Evolutionary conservation across 2,329 filamentous ascomycete genomes (phyloP), one percentile per base, ranked within the genome.

Genomic region (Huntiella bhutanensis): DNA sequence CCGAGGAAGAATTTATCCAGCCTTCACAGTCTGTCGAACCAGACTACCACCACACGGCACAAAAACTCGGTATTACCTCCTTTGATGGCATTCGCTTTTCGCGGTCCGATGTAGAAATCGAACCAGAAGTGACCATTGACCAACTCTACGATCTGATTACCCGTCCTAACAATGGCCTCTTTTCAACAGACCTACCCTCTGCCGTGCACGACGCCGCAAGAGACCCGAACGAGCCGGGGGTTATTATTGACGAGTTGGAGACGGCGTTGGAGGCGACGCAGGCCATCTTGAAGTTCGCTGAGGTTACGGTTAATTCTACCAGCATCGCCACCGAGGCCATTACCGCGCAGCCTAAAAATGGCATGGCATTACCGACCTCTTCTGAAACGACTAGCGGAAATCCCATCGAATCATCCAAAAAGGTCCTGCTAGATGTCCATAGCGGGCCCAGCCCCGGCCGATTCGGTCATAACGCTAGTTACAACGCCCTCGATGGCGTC

Each of bases 111-210:
- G 41, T 43, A n/a, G 41, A 32, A 8, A 33, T 43, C n/a, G 41
- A 43, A 13, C 41, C 41, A 13, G 36, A 45, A 33, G 33, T 45
- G 10, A 39, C 35, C 19, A 28, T 45, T 15, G 22, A 45, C 22
- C 35, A 33, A 28, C 43, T 45, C 5, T 45, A 45, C 36, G 43
- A 45, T n/a, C 19, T 39, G 15, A 45, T 45, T 8, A 45, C 43
- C 5, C 35, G 11, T 38, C 22, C 36, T 39, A 43, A 45, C 41
- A 32, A 16, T 33, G 32, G 28, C 28, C 41, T 33, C 13, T 43
- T 43, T 15, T 28, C 28, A 32, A 43, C 41, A 43, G 41, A 43
- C 22, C 4, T 28, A 10, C 22, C 22, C 7, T 28, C 22, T 28
- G 22, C 22, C 22, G 22, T 28, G 22, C 22, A 28, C 8, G 15